These are phyloP conservation scores for Hysterium pulicare DNA, from an alignment of 2,329 filamentous ascomycete genomes.

Conservation along the genomic window DNA sequence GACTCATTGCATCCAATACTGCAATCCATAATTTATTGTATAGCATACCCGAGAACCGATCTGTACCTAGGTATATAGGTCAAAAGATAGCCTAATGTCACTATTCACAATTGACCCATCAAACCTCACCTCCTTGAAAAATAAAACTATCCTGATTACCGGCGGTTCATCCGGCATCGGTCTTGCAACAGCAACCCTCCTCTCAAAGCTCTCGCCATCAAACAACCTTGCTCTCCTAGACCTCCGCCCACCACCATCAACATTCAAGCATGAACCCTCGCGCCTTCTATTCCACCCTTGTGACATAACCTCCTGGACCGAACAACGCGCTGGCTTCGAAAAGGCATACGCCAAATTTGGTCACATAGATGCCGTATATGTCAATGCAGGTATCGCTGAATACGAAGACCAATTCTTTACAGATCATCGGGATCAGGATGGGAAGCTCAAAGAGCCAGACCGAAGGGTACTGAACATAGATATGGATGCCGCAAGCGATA, in stretches of 20 bases:
- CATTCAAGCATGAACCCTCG: slow-evolving; percentile 24
- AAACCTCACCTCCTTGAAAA: slow-evolving; percentile 17
- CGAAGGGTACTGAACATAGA: slow-evolving; percentile 45
- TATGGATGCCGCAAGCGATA: slow-evolving; percentile 46
- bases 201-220: slow-evolving; percentile 34
- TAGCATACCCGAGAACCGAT: no score
- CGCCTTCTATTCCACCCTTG: slow-evolving; percentile 38
- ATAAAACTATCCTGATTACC: slow-evolving; percentile 39
- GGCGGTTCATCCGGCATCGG: slow-evolving; percentile 41
- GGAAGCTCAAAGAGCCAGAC: slow-evolving; percentile 46
- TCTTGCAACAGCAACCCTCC: slow-evolving; percentile 38
- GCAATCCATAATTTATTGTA: no score
- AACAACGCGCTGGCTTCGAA: slow-evolving; percentile 45
- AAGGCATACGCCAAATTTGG: slow-evolving; percentile 41
- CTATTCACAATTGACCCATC: slow-evolving; percentile 19
- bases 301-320: slow-evolving; percentile 46
- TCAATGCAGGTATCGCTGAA: slow-evolving; percentile 50
- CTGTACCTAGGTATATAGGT: no score
- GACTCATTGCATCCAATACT: no score
- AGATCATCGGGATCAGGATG: slow-evolving; percentile 40
- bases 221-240: slow-evolving; percentile 45
- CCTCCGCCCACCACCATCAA: slow-evolving; percentile 32
- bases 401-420: slow-evolving; percentile 50
- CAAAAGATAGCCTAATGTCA: not conserved
- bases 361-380: slow-evolving; percentile 46